Evolutionary conservation across 495 filamentous ascomycete genomes (phyloP), one percentile per base, ranked within the genome.

Genomic region (Neurospora sp.): DNA sequence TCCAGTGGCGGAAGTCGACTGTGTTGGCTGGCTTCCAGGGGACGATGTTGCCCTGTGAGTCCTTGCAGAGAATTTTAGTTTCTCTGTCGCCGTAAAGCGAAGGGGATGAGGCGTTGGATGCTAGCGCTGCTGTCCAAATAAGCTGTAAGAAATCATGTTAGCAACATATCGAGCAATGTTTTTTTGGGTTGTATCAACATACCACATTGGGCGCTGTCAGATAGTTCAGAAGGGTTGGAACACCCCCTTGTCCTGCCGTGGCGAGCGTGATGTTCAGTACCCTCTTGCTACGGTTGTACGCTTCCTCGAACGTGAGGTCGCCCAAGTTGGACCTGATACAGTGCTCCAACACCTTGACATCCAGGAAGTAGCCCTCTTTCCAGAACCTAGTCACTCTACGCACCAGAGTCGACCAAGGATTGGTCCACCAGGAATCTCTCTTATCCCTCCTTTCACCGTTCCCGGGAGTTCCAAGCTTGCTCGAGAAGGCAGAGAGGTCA

Each of bases 171-270:
- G 11, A n/a, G 16, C 27, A 37, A 40, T 70, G 39, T 69, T 7
- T 46, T 69, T 61, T 20, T 18, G 16, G 40, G 41, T 40, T 27
- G 35, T 37, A 38, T 42, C 18, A 27, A 90, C 91, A 71, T 88
- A 94, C 91, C 76, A 98, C 94, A 78, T 98, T 96, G 35, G 95
- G 95, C 14, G 95, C 93, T 16, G 95, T 98, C 69, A 98, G 83
- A 78, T 98, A 96, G 81, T 98, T 98, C 8, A 98, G 86, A 27
- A 97, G 81, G 73, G 91, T 94, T 10, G 95, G 95, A 3, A 93
- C 88, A 68, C 92, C 93, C n/a, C 89, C 89, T 53, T 90, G 86
- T 14, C 88, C 89, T 10, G 87, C 88, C 3, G 91, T 91, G 2
- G 91, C 91, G 48, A 98, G 90, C 1, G 94, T 97, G 78, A 98